Conservation (phyloP, 2,329 filamentous ascomycete genomes). For the Metarhizium sp. region DNA sequence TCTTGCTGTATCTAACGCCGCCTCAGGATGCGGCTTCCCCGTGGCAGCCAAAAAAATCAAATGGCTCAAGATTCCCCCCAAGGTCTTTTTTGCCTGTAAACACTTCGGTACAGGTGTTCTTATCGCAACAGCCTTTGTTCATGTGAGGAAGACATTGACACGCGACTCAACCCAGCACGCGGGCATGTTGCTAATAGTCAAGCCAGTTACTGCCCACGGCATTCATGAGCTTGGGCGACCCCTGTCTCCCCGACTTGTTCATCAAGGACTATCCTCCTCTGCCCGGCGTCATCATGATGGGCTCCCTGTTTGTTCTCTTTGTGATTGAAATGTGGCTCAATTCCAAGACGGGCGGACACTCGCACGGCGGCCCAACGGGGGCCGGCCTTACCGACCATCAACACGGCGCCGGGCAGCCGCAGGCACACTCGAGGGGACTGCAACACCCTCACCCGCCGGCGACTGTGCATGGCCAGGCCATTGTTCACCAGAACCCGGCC, state of each 20-base stretch:
- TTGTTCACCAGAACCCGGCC: neutral
- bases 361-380: conserved; percentile 47
- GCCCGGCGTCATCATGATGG: conserved; percentile 58
- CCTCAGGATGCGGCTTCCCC: conserved; percentile 37
- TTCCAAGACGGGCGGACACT: conserved; percentile 47
- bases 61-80: conserved; percentile 47
- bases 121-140: conserved; percentile 64
- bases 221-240: conserved; percentile 41
- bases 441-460: neutral
- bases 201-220: conserved; percentile 47
- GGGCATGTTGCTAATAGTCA: neutral
- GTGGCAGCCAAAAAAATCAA: conserved; percentile 45
- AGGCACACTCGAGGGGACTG: neutral
- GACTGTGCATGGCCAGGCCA: neutral
- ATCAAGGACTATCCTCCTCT: conserved; percentile 50
- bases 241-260: conserved; percentile 51
- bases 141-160: conserved; percentile 33
- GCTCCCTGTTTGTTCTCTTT: conserved; percentile 50
- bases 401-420: neutral
- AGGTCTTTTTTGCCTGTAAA: conserved; percentile 52
- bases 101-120: conserved; percentile 64
- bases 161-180: neutral
- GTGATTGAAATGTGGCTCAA: conserved; percentile 54
- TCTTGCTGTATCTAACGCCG: neutral
- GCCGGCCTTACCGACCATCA: neutral